These are phyloP conservation scores for Aspergillus sp. DNA, from an alignment of 2,329 filamentous ascomycete genomes.

Conservation along the genomic window DNA sequence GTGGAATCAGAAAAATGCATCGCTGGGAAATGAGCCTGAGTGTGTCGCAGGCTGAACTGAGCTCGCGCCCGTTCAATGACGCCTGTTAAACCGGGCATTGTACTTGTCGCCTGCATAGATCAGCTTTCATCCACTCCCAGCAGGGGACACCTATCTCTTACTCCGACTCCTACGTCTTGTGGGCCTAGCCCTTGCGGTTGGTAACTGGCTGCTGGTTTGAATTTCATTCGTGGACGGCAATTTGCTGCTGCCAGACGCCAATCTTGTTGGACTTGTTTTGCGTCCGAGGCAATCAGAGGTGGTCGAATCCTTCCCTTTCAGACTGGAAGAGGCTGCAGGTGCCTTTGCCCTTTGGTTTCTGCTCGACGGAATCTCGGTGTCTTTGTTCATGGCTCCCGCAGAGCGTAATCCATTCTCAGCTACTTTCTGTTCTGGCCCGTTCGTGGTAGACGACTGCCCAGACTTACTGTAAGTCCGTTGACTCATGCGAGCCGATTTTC, in stretches of 20 bases:
- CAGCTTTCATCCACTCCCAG: conserved; percentile 14
- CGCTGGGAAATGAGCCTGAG: not conserved
- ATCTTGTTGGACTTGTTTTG: conserved; percentile 26
- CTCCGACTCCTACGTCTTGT: conserved; percentile 24
- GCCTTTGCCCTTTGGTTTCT: conserved; percentile 15
- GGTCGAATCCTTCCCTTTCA: conserved; percentile 13
- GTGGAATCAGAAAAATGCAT: not conserved
- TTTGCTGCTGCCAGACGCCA: conserved; percentile 28
- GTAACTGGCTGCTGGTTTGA: conserved; percentile 6
- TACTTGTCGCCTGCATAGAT: conserved; percentile 28
- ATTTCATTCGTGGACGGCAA: conserved; percentile 12
- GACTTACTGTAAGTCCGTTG: conserved; percentile 20
- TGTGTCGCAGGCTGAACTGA: not conserved
- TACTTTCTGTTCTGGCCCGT: not conserved
- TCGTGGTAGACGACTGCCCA: conserved; percentile 4
- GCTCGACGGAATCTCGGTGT: not conserved
- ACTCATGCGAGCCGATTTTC: conserved; percentile 5
- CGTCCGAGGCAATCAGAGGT: conserved; percentile 22
- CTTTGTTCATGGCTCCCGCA: not conserved
- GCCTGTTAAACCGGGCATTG: conserved; percentile 27
- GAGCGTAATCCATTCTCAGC: not conserved
- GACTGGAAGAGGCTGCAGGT: conserved; percentile 2
- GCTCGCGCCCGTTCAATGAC: not conserved
- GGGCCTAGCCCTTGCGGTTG: not conserved
- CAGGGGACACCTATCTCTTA: not conserved